Evolutionary conservation across 2,329 filamentous ascomycete species (phyloP).

Genomic region (Arthroderma sp.): DNA sequence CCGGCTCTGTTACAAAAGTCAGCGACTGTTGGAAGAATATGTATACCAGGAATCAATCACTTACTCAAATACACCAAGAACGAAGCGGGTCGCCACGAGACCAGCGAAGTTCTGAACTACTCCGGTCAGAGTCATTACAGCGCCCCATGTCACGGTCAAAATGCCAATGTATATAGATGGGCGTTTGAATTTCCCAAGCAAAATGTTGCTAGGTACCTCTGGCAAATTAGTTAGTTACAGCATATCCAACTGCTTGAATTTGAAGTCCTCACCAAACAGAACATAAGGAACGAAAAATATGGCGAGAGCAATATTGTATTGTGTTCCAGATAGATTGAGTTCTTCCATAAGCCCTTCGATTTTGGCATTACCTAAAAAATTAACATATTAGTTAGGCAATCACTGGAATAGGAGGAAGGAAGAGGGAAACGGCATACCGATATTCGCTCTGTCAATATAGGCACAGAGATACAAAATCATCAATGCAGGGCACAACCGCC

Average conservation of each 20-base stretch:
- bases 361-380: conserved; percentile 12
- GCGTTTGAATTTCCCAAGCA: conserved; percentile 33
- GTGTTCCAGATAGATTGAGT: conserved; percentile 13
- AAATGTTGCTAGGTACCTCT: conserved; percentile 37
- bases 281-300: conserved; percentile 20
- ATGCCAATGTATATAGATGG: conserved; percentile 15
- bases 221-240: neutral
- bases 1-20: conserved; percentile 20
- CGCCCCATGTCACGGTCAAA: conserved; percentile 16
- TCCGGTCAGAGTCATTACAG: conserved; percentile 19
- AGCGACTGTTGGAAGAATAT: too few relatives aligned
- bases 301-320: conserved; percentile 26
- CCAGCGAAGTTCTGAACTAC: conserved; percentile 36
- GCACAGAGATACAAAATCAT: conserved; percentile 8
- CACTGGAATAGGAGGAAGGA: too few relatives aligned
- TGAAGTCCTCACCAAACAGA: conserved; percentile 17
- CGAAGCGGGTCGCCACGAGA: conserved; percentile 36
- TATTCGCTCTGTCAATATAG: conserved; percentile 8
- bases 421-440: conserved; percentile 17
- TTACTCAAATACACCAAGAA: conserved; percentile 38
- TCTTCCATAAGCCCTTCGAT: conserved; percentile 14
- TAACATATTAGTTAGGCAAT: too few relatives aligned
- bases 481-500: conserved; percentile 4
- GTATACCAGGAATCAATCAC: too few relatives aligned
- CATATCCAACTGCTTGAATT: conserved; percentile 13